phyloP scores from a whole-genome alignment of 495 filamentous ascomycete genomes.

The Clavariopsis aquatica region DNA sequence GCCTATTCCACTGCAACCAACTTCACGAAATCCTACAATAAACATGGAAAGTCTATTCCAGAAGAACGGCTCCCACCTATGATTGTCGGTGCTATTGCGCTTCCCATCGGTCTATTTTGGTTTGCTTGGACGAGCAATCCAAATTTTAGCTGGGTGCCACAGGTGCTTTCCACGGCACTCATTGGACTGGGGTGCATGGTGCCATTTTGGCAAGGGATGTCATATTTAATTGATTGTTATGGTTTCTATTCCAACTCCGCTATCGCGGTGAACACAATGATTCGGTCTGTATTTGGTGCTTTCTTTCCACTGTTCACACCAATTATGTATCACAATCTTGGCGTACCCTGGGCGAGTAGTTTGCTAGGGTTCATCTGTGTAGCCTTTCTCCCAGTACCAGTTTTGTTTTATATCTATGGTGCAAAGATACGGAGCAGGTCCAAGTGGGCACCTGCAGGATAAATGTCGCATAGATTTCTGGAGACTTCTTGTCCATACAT shows the following conservation, averaged over 20 bases:
- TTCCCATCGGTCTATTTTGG: constrained; percentile 45
- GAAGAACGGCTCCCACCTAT: constrained; percentile 37
- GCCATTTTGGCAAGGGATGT: constrained; percentile 37
- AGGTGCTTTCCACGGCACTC: constrained; percentile 29
- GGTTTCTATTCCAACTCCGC: constrained; percentile 35
- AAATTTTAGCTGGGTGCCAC: constrained; percentile 27
- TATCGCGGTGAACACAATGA: constrained; percentile 35
- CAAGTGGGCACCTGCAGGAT: constrained; percentile 19
- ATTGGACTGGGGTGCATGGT: constrained; percentile 36
- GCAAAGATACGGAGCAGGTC: constrained; percentile 24
- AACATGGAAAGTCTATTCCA: constrained; percentile 36
- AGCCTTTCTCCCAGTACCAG: constrained; percentile 31
- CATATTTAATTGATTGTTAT: constrained; percentile 38
- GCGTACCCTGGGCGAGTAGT: constrained; percentile 34
- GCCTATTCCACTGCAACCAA: constrained; percentile 36
- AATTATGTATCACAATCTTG: constrained; percentile 36
- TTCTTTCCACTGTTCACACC: constrained; percentile 37
- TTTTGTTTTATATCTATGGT: constrained; percentile 34
- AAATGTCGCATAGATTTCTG: too few relatives aligned
- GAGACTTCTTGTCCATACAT: too few relatives aligned
- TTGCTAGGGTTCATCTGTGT: constrained; percentile 32
- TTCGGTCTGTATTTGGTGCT: constrained; percentile 29
- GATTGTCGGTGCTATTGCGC: constrained; percentile 33
- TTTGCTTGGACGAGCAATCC: constrained; percentile 42
- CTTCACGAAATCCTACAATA: constrained; percentile 32